Base-by-base conservation (phyloP, 2,329 filamentous ascomycete species). In the Lecanicillium sp. region DNA sequence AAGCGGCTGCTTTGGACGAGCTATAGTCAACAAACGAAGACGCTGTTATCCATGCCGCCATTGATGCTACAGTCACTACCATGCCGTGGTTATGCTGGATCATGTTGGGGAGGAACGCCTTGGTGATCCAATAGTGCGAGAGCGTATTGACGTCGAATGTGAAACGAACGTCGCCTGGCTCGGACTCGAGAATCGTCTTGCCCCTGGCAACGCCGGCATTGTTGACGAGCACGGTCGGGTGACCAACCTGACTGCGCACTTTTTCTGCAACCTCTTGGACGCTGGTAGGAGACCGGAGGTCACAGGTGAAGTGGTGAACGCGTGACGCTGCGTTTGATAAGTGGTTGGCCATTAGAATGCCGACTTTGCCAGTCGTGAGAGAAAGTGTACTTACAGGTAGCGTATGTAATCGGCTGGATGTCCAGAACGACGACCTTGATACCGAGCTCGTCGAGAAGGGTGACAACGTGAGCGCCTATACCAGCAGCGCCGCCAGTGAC, bases 401-500 rank as follows among this genome's bases (percentile, higher is more conserved):
- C 55, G 49, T 71, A 81, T 15, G 69, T 72, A 58, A 80, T 60
- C 4, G 70, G 68, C 49, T 82, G 77, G 25, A 86, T 69, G 60
- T 90, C 85, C 27, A 89, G 56, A 3, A 88, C 79, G 0, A 80
- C 80, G 25, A 88, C 80, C 46, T 75, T 83, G 48, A 84, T 67
- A 1, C 74, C 75, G 44, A 62, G 65, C 54, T 79, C 74, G 1
- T 77, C 79, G 13, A 92, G 65, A 39, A 81, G 57, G 46, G 70
- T 68, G 11, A 83, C 82, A 3, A 87, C 69, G 29, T 72, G 62
- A 15, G 72, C 75, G 11, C 85, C 85, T 50, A 90, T 87, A 0
- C 85, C 85, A 40, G 77, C 76, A 29, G 80, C 78, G 8, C 85
- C 85, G 7, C 86, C 84, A 0, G 85, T 89, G 15, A 89, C 70